Conservation (phyloP, 2,329 filamentous ascomycete species). For the Cladosporium sp. region DNA sequence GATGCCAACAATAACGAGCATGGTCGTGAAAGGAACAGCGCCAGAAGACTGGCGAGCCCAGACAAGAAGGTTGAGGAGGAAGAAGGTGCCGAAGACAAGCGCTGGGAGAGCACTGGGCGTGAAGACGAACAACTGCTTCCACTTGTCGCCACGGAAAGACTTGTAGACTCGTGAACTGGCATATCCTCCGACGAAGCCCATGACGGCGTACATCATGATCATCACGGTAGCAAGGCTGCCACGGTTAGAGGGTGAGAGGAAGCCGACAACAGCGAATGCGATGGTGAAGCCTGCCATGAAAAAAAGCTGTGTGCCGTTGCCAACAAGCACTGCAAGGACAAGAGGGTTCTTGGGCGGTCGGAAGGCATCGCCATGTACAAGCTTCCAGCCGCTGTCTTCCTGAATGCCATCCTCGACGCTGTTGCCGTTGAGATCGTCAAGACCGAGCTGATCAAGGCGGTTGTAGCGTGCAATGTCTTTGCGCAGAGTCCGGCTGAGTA, state of each 20-base stretch:
- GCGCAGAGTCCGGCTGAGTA: slow-evolving; percentile 77
- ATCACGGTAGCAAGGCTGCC: slow-evolving; percentile 91
- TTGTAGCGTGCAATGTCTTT: slow-evolving; percentile 98
- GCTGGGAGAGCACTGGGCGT: slow-evolving; percentile 83
- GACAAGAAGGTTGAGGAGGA: slow-evolving; percentile 91
- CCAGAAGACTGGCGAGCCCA: slow-evolving; percentile 91
- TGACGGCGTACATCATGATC: slow-evolving; percentile 86
- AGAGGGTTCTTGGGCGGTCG: slow-evolving; percentile 78
- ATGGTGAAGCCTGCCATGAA: slow-evolving; percentile 97
- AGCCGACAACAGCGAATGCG: slow-evolving; percentile 84
- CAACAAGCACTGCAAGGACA: slow-evolving; percentile 78
- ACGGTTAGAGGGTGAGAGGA: slow-evolving; percentile 91
- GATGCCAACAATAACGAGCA: slow-evolving; percentile 87
- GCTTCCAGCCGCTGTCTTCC: slow-evolving; percentile 97
- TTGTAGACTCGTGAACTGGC: slow-evolving; percentile 89
- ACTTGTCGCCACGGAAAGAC: slow-evolving; percentile 82
- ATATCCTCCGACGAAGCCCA: slow-evolving; percentile 90
- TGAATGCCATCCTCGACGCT: slow-evolving; percentile 84
- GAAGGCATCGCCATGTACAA: slow-evolving; percentile 97
- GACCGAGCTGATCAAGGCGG: slow-evolving; percentile 80
- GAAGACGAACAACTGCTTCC: slow-evolving; percentile 88
- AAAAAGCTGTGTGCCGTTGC: slow-evolving; percentile 92
- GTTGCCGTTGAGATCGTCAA: slow-evolving; percentile 81
- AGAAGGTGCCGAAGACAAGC: slow-evolving; percentile 82
- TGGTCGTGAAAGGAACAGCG: slow-evolving; percentile 92